Base-by-base conservation (phyloP, 2,329 filamentous ascomycete genomes). In the Ploettnerulaceae sp. region DNA sequence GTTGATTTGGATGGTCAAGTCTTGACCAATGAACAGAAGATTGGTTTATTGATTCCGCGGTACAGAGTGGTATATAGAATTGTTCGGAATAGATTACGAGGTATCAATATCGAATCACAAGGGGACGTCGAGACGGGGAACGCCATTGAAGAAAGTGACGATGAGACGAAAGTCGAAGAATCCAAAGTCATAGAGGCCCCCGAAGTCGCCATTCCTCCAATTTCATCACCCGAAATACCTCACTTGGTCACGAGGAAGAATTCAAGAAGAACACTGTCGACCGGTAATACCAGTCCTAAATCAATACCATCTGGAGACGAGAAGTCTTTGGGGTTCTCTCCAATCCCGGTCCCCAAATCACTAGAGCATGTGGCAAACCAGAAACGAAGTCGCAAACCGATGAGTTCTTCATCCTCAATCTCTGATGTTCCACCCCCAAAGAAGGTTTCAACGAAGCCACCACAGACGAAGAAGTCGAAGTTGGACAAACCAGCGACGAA, bases 61-160 rank as follows among this genome's bases (percentile, higher is more conserved):
- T 79, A 78, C 49, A 72, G 77, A 14, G 71, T 82, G 3, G 79
- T 83, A 0, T 83, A 82, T 56, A 72, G 72, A 25, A 72, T 79
- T 52, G 75, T 71, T 52, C 76, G 70, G 50, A 79, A 72, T 57
- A 77, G 65, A 57, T 66, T 71, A 21, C 67, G 64, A 31, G 72
- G 60, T 12, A 72, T 68, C 24, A 66, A 63, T 17, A 65, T 71
- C 24, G 62, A 63, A 21, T 54, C 54, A 1, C 55, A 63, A 49
- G 33, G 57, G 48, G 18, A 45, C 17, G 24, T 49, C 61, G 38
- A 63, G 59, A 21, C 42, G 56, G 48, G 53, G 14, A 53, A 50
- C 25, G 47, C 48, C 7, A 14, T 55, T 18, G 51, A 56, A 20
- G 37, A 45, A 6, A 45, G 43, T 15, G 49, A 52, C 15, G 45